phyloP scores from a whole-genome alignment of 768 basidiomycete species.

The Naganishia antarctica region DNA sequence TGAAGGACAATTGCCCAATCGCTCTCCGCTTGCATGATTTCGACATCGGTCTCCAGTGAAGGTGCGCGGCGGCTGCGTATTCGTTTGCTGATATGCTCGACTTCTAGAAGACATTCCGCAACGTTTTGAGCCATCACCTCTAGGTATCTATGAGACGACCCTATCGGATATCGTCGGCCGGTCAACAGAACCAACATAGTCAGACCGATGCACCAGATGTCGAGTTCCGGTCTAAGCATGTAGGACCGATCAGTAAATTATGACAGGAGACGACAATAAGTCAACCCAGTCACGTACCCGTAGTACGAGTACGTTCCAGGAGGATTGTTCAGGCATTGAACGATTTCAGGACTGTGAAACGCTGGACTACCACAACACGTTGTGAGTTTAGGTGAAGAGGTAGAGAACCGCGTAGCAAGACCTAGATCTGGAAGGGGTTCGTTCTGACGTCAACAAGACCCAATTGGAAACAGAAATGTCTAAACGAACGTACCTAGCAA shows the following conservation, averaged over 20 bases:
- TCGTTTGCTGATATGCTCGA: conserved; percentile 38
- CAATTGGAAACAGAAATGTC: too few relatives aligned
- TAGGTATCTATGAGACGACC: conserved; percentile 47
- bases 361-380: conserved; percentile 52
- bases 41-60: conserved; percentile 17
- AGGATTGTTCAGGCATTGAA: conserved; percentile 47
- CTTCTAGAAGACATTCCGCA: conserved; percentile 44
- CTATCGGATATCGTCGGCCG: conserved; percentile 50
- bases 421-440: conserved; percentile 53
- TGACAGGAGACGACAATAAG: too few relatives aligned
- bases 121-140: conserved; percentile 47
- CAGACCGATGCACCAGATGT: conserved; percentile 53
- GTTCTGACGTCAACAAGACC: too few relatives aligned
- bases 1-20: conserved; percentile 40
- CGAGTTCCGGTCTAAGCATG: conserved; percentile 50
- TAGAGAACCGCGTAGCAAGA: conserved; percentile 51
- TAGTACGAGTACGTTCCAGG: conserved; percentile 50
- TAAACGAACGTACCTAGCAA: conserved; percentile 45
- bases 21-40: conserved; percentile 33
- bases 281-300: conserved; percentile 32
- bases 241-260: too few relatives aligned
- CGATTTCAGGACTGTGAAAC: conserved; percentile 52
- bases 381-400: conserved; percentile 49
- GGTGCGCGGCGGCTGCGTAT: conserved; percentile 23
- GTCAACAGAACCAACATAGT: conserved; percentile 50